Conservation (phyloP, 1,284 basidiomycete species). For the Sanghuangporus sanghuang region DNA sequence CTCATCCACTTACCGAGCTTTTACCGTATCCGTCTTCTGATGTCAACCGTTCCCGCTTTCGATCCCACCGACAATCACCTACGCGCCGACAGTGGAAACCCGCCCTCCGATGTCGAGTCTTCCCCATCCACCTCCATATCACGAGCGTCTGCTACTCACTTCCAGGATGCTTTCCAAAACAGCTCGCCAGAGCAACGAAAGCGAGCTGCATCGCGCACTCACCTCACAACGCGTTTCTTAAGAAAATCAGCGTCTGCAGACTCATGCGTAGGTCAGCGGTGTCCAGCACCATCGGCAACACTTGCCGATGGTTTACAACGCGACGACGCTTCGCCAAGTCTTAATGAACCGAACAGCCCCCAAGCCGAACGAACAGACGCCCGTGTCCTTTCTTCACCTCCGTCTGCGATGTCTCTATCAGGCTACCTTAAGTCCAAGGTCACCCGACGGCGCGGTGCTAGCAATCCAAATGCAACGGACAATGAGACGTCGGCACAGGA, state of each 20-base stretch:
- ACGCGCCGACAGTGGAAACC: not conserved
- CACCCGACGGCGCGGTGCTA: conserved; percentile 2
- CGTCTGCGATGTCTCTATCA: conserved; percentile 31
- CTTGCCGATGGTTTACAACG: conserved; percentile 31
- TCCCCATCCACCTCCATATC: not conserved
- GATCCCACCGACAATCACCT: not conserved
- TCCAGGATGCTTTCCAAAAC: not conserved
- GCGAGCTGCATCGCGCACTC: not conserved
- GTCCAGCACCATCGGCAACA: conserved; percentile 26
- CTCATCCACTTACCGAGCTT: not conserved
- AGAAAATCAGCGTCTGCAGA: conserved; percentile 73
- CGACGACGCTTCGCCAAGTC: conserved; percentile 21
- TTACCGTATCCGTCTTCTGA: not conserved
- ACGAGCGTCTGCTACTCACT: not conserved
- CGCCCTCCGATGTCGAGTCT: not conserved
- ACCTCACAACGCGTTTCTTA: conserved; percentile 33
- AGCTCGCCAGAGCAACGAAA: conserved; percentile 1
- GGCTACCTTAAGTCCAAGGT: conserved; percentile 26
- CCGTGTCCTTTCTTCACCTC: conserved; percentile 28
- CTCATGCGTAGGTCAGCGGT: conserved; percentile 54
- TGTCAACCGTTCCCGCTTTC: conserved; percentile 1
- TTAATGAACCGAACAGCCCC: not conserved
- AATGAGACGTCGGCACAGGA: conserved; percentile 14
- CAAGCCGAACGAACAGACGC: not conserved
- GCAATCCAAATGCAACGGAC: conserved; percentile 9